Conservation (phyloP, 108 stramenopile species). For the Nannochloropsis gaditana region DNA sequence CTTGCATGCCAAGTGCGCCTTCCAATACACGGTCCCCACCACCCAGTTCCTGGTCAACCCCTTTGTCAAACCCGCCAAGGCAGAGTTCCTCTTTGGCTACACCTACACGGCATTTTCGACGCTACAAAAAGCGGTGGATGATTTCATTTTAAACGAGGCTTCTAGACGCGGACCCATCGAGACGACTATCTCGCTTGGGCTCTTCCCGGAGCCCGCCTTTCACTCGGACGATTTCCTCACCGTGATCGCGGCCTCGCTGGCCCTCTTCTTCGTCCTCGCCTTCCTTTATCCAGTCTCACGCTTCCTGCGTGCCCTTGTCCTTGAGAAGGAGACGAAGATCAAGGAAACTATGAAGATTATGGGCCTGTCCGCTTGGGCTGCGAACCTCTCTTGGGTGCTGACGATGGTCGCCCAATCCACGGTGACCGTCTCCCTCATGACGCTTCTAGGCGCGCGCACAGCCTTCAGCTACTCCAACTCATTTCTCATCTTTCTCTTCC, state of each 20-base stretch:
- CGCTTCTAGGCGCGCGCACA: constrained; percentile 37
- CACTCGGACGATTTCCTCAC: constrained; percentile 51
- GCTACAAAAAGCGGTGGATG: constrained; percentile 47
- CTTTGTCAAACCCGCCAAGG: constrained; percentile 31
- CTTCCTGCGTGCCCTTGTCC: constrained; percentile 44
- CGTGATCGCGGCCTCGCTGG: constrained; percentile 53
- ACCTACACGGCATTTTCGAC: constrained; percentile 51
- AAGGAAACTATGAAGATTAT: constrained; percentile 58
- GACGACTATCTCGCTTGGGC: constrained; percentile 38
- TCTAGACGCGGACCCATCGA: constrained; percentile 21
- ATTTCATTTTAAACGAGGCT: constrained; percentile 37
- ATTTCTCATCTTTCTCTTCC: constrained; percentile 45
- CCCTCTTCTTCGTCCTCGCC: constrained; percentile 58
- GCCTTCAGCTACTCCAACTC: constrained; percentile 43
- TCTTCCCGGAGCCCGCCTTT: constrained; percentile 51
- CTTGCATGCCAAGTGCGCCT: constrained; percentile 27
- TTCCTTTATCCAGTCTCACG: constrained; percentile 61
- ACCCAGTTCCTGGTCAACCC: not conserved
- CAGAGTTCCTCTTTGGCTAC: constrained; percentile 49
- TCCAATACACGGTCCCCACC: constrained; percentile 22
- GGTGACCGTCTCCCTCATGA: constrained; percentile 23
- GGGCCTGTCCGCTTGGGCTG: constrained; percentile 42
- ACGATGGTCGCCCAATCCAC: constrained; percentile 31
- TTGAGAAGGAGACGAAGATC: constrained; percentile 51
- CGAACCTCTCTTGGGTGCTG: constrained; percentile 42